Conservation (phyloP, 2,329 filamentous ascomycete species). For the Fusarium armeniacum region DNA sequence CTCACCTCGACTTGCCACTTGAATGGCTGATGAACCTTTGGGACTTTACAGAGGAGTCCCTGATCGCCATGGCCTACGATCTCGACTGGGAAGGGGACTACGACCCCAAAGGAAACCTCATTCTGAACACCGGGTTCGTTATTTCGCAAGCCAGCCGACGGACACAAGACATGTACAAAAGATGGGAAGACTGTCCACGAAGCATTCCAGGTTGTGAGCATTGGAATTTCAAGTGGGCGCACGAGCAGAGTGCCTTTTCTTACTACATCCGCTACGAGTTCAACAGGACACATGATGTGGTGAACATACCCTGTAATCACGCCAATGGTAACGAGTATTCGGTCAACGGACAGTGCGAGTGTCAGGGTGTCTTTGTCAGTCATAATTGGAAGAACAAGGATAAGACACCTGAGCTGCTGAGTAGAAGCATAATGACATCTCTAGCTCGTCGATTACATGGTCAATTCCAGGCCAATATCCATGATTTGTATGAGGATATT, state of each 20-base stretch:
- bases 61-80: slow-evolving; percentile 62
- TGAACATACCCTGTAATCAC: slow-evolving; percentile 18
- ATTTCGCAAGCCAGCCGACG: slow-evolving; percentile 44
- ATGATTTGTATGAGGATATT: background rate
- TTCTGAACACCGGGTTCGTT: slow-evolving; percentile 46
- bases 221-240: slow-evolving; percentile 21
- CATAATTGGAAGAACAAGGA: slow-evolving; percentile 30
- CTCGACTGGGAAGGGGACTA: slow-evolving; percentile 57
- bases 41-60: slow-evolving; percentile 57
- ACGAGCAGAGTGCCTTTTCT: slow-evolving; percentile 23
- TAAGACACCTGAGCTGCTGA: slow-evolving; percentile 21
- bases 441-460: slow-evolving; percentile 18
- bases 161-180: slow-evolving; percentile 42
- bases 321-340: slow-evolving; percentile 22
- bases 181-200: slow-evolving; percentile 31
- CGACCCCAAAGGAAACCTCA: slow-evolving; percentile 50
- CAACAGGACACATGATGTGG: slow-evolving; percentile 14
- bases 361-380: slow-evolving; percentile 16
- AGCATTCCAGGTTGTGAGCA: slow-evolving; percentile 15
- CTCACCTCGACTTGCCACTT: slow-evolving; percentile 59
- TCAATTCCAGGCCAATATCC: slow-evolving; percentile 15
- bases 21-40: slow-evolving; percentile 65
- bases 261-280: slow-evolving; percentile 29
- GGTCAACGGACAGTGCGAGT: background rate
- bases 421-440: slow-evolving; percentile 28